These are phyloP conservation scores for Karstenula rhodostoma DNA, from an alignment of 2,329 filamentous ascomycete species.

Conservation along the genomic window DNA sequence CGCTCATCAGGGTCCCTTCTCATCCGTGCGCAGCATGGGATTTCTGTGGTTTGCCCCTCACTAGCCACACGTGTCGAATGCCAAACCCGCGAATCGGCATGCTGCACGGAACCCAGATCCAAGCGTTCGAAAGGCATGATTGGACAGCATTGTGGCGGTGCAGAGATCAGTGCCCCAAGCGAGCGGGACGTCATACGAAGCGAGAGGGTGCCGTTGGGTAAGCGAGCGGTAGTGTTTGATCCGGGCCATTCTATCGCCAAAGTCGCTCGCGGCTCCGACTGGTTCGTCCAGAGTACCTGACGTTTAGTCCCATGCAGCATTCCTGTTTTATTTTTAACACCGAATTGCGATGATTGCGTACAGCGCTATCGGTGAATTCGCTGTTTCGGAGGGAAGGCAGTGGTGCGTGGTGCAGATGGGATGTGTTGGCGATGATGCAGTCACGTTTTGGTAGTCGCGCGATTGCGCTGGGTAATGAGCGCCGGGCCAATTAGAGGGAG, in stretches of 20 bases:
- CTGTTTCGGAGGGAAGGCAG: neutral
- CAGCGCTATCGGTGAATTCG: neutral
- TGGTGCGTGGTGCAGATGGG: neutral
- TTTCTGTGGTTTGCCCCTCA: conserved; percentile 33
- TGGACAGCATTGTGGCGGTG: conserved; percentile 3
- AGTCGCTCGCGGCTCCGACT: neutral
- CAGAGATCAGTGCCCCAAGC: neutral
- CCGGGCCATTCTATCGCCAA: neutral
- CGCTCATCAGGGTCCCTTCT: conserved; percentile 37
- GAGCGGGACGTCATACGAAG: neutral
- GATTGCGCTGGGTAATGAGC: neutral
- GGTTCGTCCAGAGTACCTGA: neutral
- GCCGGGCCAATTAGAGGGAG: neutral
- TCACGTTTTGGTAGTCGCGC: conserved; percentile 1
- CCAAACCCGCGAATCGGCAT: conserved; percentile 2
- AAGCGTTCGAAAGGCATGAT: neutral
- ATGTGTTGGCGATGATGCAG: neutral
- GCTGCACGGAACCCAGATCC: neutral
- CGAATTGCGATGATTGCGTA: neutral
- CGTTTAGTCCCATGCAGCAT: neutral
- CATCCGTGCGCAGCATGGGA: conserved; percentile 21
- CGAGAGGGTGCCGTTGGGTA: conserved; percentile 1
- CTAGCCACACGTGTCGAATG: conserved; percentile 33
- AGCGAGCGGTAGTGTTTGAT: neutral
- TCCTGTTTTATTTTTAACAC: neutral